Percentiles rank a stretch among this genome's conserved stretches.
These are phyloP conservation scores for Ascocoryne sarcoides DNA, from an alignment of 2,329 filamentous ascomycete genomes.

Conservation along the genomic window DNA sequence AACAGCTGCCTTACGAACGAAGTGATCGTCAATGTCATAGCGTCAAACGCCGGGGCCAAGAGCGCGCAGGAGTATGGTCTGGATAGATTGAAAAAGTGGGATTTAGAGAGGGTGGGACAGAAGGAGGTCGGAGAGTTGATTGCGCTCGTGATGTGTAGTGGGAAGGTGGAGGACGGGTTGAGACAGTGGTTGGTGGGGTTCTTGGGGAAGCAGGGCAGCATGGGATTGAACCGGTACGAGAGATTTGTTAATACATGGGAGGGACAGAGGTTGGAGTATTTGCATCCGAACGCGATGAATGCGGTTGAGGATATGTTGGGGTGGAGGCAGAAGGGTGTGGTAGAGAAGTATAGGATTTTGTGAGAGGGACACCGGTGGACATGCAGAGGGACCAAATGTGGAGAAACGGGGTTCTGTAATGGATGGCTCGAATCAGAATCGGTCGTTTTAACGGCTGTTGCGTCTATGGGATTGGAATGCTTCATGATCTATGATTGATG, in stretches of 20 bases:
- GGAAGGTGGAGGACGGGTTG: slow-evolving; percentile 18
- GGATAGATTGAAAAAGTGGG: slow-evolving; percentile 12
- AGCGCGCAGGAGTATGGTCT: slow-evolving; percentile 13
- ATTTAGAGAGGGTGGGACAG: background rate
- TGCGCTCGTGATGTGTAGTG: slow-evolving; percentile 15
- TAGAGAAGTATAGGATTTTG: background rate
- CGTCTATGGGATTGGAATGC: too few relatives aligned
- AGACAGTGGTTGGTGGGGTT: slow-evolving; percentile 17
- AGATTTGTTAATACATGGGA: background rate
- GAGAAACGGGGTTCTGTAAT: too few relatives aligned
- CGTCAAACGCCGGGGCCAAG: slow-evolving; percentile 14
- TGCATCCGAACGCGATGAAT: slow-evolving; percentile 6
- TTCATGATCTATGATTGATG: too few relatives aligned
- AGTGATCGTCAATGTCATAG: slow-evolving; percentile 20
- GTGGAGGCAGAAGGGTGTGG: slow-evolving; percentile 1
- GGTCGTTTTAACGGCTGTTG: too few relatives aligned
- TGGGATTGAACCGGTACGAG: background rate
- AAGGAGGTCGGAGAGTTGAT: slow-evolving; percentile 3
- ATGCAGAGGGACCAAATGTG: too few relatives aligned
- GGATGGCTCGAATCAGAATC: too few relatives aligned
- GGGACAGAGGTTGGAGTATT: background rate
- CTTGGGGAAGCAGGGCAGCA: slow-evolving; percentile 4
- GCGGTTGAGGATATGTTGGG: slow-evolving; percentile 12
- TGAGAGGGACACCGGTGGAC: too few relatives aligned
- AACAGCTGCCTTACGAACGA: slow-evolving; percentile 17